A percentile compares a stretch with the other conserved stretches of the same genome.
Evolutionary conservation across 129 eudicot species (phyloP).

Genomic region (Saposhnikovia divaricata): DNA sequence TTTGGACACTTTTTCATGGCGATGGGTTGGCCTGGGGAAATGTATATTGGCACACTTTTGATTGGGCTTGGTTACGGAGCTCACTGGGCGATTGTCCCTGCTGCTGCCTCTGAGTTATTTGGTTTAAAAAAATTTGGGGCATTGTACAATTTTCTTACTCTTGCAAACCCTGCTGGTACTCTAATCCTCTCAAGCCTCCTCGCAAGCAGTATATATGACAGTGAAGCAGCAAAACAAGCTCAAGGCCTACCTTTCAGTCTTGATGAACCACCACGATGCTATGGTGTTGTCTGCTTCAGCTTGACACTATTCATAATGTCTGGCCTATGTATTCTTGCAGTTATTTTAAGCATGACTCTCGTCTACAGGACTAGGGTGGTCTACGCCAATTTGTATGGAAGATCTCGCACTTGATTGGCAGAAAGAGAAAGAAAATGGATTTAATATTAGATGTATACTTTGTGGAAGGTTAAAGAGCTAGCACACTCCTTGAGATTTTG

Average conservation of each 20-base stretch:
- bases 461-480: not conserved
- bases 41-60: conserved; percentile 82
- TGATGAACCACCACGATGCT: conserved; percentile 63
- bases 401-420: conserved; percentile 34
- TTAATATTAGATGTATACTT: not conserved
- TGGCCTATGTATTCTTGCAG: conserved; percentile 71
- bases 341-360: conserved; percentile 64
- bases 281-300: conserved; percentile 79
- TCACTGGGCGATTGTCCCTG: conserved; percentile 94
- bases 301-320: conserved; percentile 72
- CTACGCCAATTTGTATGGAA: conserved; percentile 72
- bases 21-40: conserved; percentile 89
- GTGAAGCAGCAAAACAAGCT: conserved; percentile 90
- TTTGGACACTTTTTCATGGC: conserved; percentile 83
- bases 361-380: conserved; percentile 77
- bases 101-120: conserved; percentile 87
- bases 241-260: conserved; percentile 22
- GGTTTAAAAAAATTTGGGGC: conserved; percentile 94
- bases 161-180: conserved; percentile 93
- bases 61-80: conserved; percentile 97
- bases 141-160: conserved; percentile 80
- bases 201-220: conserved; percentile 84
- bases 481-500: not conserved
- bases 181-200: conserved; percentile 73
- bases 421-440: not conserved